A percentile compares a stretch with the other conserved stretches of the same genome.
Evolutionary conservation across 2,329 filamentous ascomycete genomes (phyloP).

Genomic region (Botrytis tulipae): DNA sequence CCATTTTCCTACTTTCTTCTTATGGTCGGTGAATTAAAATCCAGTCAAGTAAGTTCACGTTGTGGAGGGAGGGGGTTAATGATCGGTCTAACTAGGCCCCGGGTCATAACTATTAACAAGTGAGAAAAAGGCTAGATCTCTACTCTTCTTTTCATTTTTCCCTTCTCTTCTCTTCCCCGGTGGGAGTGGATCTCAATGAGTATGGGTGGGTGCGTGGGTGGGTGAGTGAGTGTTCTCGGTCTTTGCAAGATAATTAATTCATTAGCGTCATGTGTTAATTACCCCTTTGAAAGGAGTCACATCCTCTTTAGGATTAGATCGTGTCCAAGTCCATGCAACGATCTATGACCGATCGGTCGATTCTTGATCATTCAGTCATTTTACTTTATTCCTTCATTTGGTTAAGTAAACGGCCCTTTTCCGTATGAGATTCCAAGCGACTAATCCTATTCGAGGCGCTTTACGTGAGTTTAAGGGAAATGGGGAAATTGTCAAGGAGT

Average conservation of each 20-base stretch:
- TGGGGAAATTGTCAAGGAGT: slow-evolving; percentile 3
- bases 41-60: neutral
- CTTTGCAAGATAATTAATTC: too few relatives aligned
- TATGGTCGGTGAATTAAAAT: slow-evolving; percentile 18
- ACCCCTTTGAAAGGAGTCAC: neutral
- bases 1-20: neutral
- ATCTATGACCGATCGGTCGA: neutral
- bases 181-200: neutral
- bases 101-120: too few relatives aligned
- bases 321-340: fast-evolving
- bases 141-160: neutral
- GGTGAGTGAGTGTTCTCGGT: neutral
- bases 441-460: neutral
- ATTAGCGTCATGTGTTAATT: neutral
- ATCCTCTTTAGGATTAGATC: fast-evolving
- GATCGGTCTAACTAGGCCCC: neutral
- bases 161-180: slow-evolving; percentile 12
- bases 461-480: neutral
- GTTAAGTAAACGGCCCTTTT: neutral
- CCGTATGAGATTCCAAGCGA: fast-evolving
- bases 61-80: neutral
- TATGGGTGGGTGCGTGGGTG: neutral
- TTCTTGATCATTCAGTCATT: neutral
- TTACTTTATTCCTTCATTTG: neutral
- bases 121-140: slow-evolving; percentile 7